Evolutionary conservation across 2,329 filamentous ascomycete genomes (phyloP), one percentile per base, ranked within the genome.

Genomic region (Sporothrix pseudoabietina): DNA sequence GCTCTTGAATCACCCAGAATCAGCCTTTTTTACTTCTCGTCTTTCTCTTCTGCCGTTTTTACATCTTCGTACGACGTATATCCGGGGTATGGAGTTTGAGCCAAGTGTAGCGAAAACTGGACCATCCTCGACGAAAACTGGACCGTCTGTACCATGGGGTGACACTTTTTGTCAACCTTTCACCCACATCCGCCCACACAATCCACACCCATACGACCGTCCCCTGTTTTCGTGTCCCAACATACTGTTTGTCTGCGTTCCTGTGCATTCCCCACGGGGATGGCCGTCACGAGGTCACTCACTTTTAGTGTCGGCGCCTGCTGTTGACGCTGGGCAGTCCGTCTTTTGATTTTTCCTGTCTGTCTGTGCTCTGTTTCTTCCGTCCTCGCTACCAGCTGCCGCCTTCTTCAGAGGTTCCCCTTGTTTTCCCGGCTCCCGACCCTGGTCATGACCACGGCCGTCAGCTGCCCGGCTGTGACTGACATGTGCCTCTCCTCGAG

Each of bases 81-180:
- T 59, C 55, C 26, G 55, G 55, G 55, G 55, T 59, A 59, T 59
- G 55, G 55, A 59, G 55, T 16, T 32, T 4, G 55, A 4, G 55
- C 26, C 55, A 59, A 32, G 55, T 32, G 26, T 26, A 59, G 0
- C 3, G 16, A 32, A 59, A 59, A 59, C n/a, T 59, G 55, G 30
- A 59, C 19, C 52, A n/a, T 26, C 26, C 44, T 19, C 6, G 16
- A 19, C 10, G 10, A 49, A 49, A 49, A 49, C 44, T 49, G 44
- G 44, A 49, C 44, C 44, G 44, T 49, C 44, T 54, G 52, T 54
- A 54, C 19, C 26, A 59, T 59, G 55, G 55, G 55, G 55, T 59
- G 55, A 59, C 26, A 30, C 12, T 54, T 54, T 54, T 54, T 26
- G 9, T 8, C n/a, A 1, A 54, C 10, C 52, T 16, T 54, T 54